Evolutionary conservation across 2,329 filamentous ascomycete species (phyloP).

Genomic region (Pseudogymnoascus sp.): DNA sequence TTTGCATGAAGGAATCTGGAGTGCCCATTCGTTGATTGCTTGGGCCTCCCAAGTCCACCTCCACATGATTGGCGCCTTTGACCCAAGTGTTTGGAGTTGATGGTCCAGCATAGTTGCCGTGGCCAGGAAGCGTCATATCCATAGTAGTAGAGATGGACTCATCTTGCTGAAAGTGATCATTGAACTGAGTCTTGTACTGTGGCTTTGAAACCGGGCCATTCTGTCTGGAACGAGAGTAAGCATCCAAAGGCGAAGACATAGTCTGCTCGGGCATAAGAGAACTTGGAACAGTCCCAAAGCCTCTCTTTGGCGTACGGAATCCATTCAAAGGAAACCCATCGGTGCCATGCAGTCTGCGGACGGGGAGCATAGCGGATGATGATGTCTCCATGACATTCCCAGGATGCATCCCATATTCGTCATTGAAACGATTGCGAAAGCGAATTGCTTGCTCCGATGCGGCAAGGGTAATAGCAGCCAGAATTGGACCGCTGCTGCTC

Average conservation of each 20-base stretch:
- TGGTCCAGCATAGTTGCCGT: neutral
- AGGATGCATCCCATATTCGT: neutral
- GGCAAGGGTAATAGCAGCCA: neutral
- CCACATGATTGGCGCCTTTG: neutral
- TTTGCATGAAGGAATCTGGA: conserved; percentile 2
- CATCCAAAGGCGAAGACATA: neutral
- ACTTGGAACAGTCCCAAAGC: neutral
- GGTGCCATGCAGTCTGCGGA: neutral
- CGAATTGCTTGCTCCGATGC: neutral
- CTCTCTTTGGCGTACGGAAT: neutral
- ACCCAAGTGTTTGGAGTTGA: neutral
- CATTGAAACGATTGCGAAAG: neutral
- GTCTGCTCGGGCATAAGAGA: neutral
- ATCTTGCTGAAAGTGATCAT: neutral
- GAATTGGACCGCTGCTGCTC: conserved; percentile 3
- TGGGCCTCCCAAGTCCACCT: neutral
- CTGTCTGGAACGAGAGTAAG: neutral
- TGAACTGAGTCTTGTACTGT: neutral
- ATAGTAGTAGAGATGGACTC: neutral
- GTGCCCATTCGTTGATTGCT: neutral
- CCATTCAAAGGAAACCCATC: neutral
- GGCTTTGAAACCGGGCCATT: neutral
- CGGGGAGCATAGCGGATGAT: neutral
- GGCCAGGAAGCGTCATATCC: neutral
- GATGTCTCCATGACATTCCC: neutral